Base-by-base conservation (phyloP, 495 filamentous ascomycete genomes). In the Echria macrotheca region DNA sequence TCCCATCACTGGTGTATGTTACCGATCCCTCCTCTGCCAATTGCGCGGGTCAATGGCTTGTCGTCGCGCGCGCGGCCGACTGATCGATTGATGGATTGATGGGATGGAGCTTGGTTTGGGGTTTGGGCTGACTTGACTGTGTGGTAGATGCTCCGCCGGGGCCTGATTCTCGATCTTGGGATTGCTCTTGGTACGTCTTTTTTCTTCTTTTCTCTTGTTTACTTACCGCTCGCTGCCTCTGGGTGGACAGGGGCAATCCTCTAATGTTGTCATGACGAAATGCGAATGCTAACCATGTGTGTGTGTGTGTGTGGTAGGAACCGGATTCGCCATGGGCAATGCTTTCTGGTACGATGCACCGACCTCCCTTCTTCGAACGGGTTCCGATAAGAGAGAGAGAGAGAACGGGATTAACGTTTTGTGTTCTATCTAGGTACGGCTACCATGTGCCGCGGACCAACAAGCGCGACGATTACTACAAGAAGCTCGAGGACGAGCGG, bases 381-480 rank as follows among this genome's bases (percentile, higher is more conserved):
- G 22, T n/a, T n/a, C n/a, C n/a, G n/a, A n/a, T n/a, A n/a, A n/a
- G n/a, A n/a, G n/a, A n/a, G n/a, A n/a, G n/a, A n/a, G n/a, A n/a
- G 22, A 38, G 14, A 40, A 28, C 7, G 4, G 23, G n/a, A 5
- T 28, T 8, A 40, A 25, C 12, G 11, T 39, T 64, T 59, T 63
- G 62, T 60, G 39, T 15, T 8, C 3, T 15, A 39, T 11, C 28
- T 53, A 76, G 73, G 73, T 73, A 74, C 68, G 73, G 73, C 60
- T 76, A 64, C 67, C 73, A 76, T 63, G 64, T 74, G 46, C 73
- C 73, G 23, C 73, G 73, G 52, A 74, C 69, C 55, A 54, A 70
- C 54, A 67, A 64, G 36, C 73, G 73, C 53, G 73, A 76, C 61
- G 53, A 54, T 47, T 69, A 64, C 69, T 74, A 74, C 64, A 61